Evolutionary conservation across 495 filamentous ascomycete species (phyloP).

Genomic region (Coniosporium apollinis): DNA sequence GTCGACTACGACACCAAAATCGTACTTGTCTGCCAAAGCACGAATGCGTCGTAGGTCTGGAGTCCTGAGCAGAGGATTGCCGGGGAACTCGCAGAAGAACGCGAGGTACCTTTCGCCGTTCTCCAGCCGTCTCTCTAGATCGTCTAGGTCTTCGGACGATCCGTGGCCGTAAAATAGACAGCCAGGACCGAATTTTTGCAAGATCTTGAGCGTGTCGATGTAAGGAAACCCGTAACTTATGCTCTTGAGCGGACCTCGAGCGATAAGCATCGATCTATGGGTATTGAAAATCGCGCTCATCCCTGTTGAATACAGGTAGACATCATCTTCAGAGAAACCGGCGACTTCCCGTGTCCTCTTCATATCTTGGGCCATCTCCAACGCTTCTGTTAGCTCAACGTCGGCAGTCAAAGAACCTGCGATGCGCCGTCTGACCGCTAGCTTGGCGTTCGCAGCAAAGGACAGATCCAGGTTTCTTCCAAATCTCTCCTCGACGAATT

Average conservation of each 20-base stretch:
- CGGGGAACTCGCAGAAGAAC: slow-evolving; percentile 87
- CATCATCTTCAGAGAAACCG: slow-evolving; percentile 70
- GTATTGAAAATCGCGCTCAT: slow-evolving; percentile 92
- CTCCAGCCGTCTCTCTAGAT: slow-evolving; percentile 56
- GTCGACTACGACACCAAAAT: slow-evolving; percentile 83
- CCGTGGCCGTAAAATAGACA: slow-evolving; percentile 82
- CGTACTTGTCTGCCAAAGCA: slow-evolving; percentile 59
- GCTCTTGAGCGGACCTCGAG: slow-evolving; percentile 44
- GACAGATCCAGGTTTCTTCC: slow-evolving; percentile 74
- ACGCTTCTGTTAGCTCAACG: slow-evolving; percentile 48
- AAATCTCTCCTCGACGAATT: slow-evolving; percentile 88
- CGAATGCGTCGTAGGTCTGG: slow-evolving; percentile 73
- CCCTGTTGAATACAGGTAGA: slow-evolving; percentile 73
- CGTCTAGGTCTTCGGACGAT: slow-evolving; percentile 65
- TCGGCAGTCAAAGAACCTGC: slow-evolving; percentile 68
- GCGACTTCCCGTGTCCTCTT: slow-evolving; percentile 28
- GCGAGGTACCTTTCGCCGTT: slow-evolving; percentile 64
- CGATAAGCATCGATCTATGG: slow-evolving; percentile 52
- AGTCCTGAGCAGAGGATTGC: slow-evolving; percentile 74
- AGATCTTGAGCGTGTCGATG: slow-evolving; percentile 85
- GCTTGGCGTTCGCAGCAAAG: slow-evolving; percentile 63
- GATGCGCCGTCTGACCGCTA: slow-evolving; percentile 73
- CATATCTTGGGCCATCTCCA: slow-evolving; percentile 22
- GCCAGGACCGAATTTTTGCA: slow-evolving; percentile 88
- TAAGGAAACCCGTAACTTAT: slow-evolving; percentile 81